Evolutionary conservation across 2,329 filamentous ascomycete species (phyloP), one percentile per base, ranked within the genome.

Genomic region (Talaromyces sp.): DNA sequence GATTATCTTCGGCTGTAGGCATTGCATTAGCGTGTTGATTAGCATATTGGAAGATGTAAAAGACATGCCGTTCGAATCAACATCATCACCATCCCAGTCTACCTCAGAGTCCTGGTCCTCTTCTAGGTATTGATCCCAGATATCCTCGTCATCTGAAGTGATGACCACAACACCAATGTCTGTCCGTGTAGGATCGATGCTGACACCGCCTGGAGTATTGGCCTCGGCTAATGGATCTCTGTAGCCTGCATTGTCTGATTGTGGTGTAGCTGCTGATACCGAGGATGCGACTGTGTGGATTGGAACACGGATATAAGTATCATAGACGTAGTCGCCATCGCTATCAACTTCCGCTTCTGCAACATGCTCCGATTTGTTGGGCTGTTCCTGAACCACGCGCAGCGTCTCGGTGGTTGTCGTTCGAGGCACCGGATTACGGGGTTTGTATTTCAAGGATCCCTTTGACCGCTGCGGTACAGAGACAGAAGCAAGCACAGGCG

Each of bases 61-160:
- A n/a, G 52, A 66, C 73, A 68, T 70, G 82, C 81, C 83, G 70
- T 88, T 88, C 40, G 84, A 84, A 66, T 88, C 85, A 28, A 85
- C 84, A 65, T 87, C 85, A 63, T 87, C 86, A 37, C 80, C 84
- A 65, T 85, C 81, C 75, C 81, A 85, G 52, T 81, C 79, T 48
- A 78, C 81, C 54, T 81, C 79, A 52, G 82, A 83, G 59, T 82
- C 83, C 12, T 82, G 80, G 14, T 83, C 81, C n/a, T 82, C 79
- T 62, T 80, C 79, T 4, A 81, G 77, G 69, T 84, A 84, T 25
- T 78, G 75, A 63, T 85, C 82, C 85, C 85, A 88, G 60, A 83
- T 79, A 46, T 83, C 78, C 66, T 85, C 72, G 52, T 78, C 75
- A 63, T 79, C 75, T 2, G 72, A 67, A 8, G 75, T 75, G 62